Conservation (phyloP, 2,329 filamentous ascomycete genomes). For the Colletotrichum lupini region DNA sequence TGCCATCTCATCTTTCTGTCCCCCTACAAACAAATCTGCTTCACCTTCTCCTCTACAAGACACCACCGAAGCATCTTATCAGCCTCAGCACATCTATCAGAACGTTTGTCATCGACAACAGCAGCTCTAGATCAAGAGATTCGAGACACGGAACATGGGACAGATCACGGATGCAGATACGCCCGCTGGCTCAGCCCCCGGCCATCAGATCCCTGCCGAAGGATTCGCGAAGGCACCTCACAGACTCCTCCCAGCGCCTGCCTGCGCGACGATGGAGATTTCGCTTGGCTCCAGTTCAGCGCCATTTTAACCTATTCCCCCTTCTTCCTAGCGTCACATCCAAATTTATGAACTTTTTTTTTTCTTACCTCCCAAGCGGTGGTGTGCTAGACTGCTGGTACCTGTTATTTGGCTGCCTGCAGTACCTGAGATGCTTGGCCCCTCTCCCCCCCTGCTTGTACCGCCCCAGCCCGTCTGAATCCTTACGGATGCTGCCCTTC, state of each 20-base stretch:
- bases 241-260: constrained; percentile 2
- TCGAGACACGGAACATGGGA: neutral
- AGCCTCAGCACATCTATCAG: neutral
- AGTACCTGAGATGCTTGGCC: neutral
- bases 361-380: neutral
- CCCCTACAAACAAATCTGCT: neutral
- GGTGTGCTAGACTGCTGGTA: neutral
- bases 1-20: neutral
- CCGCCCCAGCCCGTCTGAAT: neutral
- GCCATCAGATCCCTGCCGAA: constrained; percentile 13
- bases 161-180: constrained; percentile 1
- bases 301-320: neutral
- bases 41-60: neutral
- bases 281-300: constrained; percentile 1
- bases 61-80: neutral
- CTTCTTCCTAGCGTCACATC: constrained; percentile 8
- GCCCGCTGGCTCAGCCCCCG: neutral
- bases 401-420: neutral
- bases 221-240: constrained; percentile 22
- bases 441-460: neutral
- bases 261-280: neutral
- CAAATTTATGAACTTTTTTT: neutral
- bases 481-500: neutral
- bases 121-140: neutral
- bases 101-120: neutral